Evolutionary conservation across 2,329 filamentous ascomycete species (phyloP).

Genomic region (Penicillium janthinellum): DNA sequence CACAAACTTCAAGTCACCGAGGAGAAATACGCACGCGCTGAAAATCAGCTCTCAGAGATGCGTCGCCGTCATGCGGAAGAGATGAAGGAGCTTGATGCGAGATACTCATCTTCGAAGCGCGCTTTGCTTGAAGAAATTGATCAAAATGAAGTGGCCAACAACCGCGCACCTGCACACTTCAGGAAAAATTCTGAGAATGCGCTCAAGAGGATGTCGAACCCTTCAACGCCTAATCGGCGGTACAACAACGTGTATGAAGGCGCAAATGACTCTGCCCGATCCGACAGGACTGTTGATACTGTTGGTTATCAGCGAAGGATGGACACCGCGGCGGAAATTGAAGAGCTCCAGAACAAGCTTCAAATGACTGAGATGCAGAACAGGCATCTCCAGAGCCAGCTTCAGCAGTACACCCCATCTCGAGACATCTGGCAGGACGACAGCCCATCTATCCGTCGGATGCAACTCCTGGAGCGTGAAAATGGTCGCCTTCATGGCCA

Average conservation of each 20-base stretch:
- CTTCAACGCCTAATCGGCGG: slow-evolving; percentile 75
- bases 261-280: slow-evolving; percentile 73
- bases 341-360: slow-evolving; percentile 90
- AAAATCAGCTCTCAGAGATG: slow-evolving; percentile 77
- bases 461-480: slow-evolving; percentile 88
- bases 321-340: slow-evolving; percentile 87
- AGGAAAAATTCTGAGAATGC: slow-evolving; percentile 60
- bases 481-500: slow-evolving; percentile 91
- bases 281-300: slow-evolving; percentile 82
- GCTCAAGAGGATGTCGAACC: slow-evolving; percentile 68
- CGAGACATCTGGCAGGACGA: slow-evolving; percentile 69
- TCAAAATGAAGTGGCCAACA: slow-evolving; percentile 72
- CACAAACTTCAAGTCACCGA: slow-evolving; percentile 82
- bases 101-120: slow-evolving; percentile 66
- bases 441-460: slow-evolving; percentile 74
- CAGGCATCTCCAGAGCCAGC: slow-evolving; percentile 83
- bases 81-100: slow-evolving; percentile 64
- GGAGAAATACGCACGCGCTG: slow-evolving; percentile 78
- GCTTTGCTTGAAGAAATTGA: slow-evolving; percentile 85
- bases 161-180: slow-evolving; percentile 72
- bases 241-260: slow-evolving; percentile 64
- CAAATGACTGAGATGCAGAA: slow-evolving; percentile 96
- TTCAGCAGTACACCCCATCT: slow-evolving; percentile 68
- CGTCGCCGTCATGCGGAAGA: slow-evolving; percentile 73
- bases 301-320: slow-evolving; percentile 82